Percentiles rank a stretch among this genome's conserved stretches.
Evolutionary conservation across 306 rosid species (phyloP).

Genomic region (Malus sieversii): DNA sequence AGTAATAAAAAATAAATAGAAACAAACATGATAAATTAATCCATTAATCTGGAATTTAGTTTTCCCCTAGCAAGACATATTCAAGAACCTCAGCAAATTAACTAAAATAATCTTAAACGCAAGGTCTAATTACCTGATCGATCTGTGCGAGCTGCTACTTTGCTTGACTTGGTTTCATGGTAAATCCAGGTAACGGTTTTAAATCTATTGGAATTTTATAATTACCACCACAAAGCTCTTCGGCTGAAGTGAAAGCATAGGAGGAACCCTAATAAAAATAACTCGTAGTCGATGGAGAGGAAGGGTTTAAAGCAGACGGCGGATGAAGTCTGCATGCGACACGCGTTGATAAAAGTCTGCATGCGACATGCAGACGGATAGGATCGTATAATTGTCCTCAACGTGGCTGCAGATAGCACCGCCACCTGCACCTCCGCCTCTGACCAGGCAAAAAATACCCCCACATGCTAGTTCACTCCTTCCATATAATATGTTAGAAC

Average conservation of each 20-base stretch:
- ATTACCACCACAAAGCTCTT: background rate
- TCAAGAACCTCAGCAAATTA: background rate
- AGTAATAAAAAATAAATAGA: too few species aligned
- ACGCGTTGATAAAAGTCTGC: conserved; percentile 4
- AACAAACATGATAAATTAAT: too few species aligned
- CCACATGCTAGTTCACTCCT: too few species aligned
- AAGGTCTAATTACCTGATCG: background rate
- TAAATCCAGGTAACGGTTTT: background rate
- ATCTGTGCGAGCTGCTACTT: background rate
- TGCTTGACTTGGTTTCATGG: background rate
- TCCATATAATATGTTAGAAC: too few species aligned
- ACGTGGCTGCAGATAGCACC: conserved; percentile 7
- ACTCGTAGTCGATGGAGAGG: background rate
- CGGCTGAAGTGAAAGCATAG: too few species aligned
- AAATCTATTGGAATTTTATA: background rate
- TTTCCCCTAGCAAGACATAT: background rate
- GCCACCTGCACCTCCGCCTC: conserved; percentile 5
- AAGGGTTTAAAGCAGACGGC: background rate
- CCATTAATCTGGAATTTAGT: background rate
- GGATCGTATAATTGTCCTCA: background rate
- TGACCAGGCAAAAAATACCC: background rate
- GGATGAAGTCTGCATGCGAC: conserved; percentile 14
- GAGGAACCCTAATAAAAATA: background rate
- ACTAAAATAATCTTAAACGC: background rate
- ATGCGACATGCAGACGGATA: conserved; percentile 16